Evolutionary conservation across 2,329 filamentous ascomycete genomes (phyloP).

Genomic region (Penicillium sp.): DNA sequence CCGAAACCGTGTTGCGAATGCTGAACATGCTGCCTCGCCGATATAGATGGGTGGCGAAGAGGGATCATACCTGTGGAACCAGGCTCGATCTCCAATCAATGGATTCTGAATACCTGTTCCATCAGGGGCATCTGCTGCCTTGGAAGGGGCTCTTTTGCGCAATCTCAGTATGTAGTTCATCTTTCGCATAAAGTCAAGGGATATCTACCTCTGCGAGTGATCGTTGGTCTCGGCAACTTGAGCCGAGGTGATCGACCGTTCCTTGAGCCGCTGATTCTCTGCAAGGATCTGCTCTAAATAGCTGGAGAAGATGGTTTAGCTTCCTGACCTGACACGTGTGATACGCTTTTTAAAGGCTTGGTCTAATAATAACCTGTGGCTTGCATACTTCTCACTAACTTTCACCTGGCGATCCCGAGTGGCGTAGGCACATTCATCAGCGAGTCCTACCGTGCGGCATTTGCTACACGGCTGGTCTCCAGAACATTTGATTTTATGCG

Average conservation of each 20-base stretch:
- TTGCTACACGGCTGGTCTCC: slow-evolving; percentile 38
- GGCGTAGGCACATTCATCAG: slow-evolving; percentile 35
- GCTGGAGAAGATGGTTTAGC: slow-evolving; percentile 15
- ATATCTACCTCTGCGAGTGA: slow-evolving; percentile 11
- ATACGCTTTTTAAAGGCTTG: not conserved
- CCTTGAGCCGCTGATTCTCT: slow-evolving; percentile 28
- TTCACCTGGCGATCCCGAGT: slow-evolving; percentile 38
- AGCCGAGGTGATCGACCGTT: slow-evolving; percentile 24
- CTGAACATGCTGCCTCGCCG: slow-evolving; percentile 34
- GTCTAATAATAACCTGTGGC: not conserved
- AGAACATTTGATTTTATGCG: slow-evolving; percentile 43
- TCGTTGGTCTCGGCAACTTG: slow-evolving; percentile 18
- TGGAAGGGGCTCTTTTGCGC: slow-evolving; percentile 8
- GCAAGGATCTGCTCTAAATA: slow-evolving; percentile 30
- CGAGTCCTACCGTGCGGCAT: slow-evolving; percentile 32
- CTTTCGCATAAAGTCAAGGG: not conserved
- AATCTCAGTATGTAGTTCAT: not conserved
- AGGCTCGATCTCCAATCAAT: slow-evolving; percentile 30
- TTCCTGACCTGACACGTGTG: not conserved
- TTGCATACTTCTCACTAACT: slow-evolving; percentile 30
- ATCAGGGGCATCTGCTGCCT: slow-evolving; percentile 20
- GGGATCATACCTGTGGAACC: slow-evolving; percentile 31
- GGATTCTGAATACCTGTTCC: slow-evolving; percentile 28
- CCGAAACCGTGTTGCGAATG: slow-evolving; percentile 34
- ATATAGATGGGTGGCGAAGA: slow-evolving; percentile 33